Conservation (phyloP, 108 stramenopile genomes). For the Nitzschia sp. region DNA sequence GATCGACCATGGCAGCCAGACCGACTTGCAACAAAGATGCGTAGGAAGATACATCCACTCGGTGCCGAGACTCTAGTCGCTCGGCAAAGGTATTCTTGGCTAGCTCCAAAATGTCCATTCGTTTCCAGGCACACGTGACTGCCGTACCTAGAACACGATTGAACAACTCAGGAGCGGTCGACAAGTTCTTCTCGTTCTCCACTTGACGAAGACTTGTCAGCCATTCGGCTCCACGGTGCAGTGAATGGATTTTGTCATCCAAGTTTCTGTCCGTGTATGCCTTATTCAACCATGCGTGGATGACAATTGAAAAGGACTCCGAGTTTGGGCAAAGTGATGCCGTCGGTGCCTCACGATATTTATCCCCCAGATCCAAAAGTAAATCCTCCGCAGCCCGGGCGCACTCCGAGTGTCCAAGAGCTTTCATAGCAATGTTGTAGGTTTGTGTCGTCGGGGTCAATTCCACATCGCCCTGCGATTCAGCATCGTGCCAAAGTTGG, state of each 20-base stretch:
- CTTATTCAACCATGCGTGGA: constrained; percentile 64
- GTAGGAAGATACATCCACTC: constrained; percentile 50
- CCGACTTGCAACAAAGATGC: constrained; percentile 52
- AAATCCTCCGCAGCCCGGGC: constrained; percentile 59
- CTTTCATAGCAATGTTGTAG: constrained; percentile 71
- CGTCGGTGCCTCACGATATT: constrained; percentile 24
- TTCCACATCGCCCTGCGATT: constrained; percentile 22
- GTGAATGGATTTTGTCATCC: constrained; percentile 34
- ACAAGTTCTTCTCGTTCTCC: constrained; percentile 38
- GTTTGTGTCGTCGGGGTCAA: constrained; percentile 46
- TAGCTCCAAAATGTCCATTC: constrained; percentile 28
- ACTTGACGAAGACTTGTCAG: constrained; percentile 52
- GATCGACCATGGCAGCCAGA: constrained; percentile 44
- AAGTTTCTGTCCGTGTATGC: constrained; percentile 27
- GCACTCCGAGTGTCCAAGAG: constrained; percentile 39
- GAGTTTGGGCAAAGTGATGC: constrained; percentile 52
- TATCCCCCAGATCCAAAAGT: constrained; percentile 57
- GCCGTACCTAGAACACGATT: constrained; percentile 48
- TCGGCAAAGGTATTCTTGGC: constrained; percentile 40
- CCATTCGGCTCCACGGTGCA: constrained; percentile 55
- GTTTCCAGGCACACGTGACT: constrained; percentile 10
- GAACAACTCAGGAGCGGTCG: constrained; percentile 53
- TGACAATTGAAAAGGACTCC: constrained; percentile 67
- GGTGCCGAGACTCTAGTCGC: constrained; percentile 48
- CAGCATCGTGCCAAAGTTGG: constrained; percentile 52